phyloP scores from a whole-genome alignment of 306 rosid genomes.

The Quercus berberidifolia region DNA sequence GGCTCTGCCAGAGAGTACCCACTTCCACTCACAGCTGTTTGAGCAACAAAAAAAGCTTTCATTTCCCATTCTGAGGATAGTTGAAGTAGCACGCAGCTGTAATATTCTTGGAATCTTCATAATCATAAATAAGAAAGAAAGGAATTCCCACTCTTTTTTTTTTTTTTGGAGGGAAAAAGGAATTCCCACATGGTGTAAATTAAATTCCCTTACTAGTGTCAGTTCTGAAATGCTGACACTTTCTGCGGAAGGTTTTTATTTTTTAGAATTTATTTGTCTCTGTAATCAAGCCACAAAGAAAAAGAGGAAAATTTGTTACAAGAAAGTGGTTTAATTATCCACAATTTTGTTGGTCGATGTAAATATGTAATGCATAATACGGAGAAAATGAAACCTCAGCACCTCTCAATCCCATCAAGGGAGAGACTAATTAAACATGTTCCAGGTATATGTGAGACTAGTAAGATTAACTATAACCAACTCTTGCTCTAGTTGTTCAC shows the following conservation, averaged over 20 bases:
- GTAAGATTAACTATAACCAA: background rate
- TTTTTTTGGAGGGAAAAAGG: too few species aligned
- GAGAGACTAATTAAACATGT: background rate
- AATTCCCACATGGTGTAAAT: background rate
- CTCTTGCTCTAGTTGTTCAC: background rate
- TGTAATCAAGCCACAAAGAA: too few species aligned
- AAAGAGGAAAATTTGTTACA: too few species aligned
- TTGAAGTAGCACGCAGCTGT: background rate
- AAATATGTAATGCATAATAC: too few species aligned
- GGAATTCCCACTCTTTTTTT: background rate
- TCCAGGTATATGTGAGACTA: background rate
- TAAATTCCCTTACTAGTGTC: too few species aligned
- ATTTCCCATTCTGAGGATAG: background rate
- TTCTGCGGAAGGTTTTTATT: too few species aligned
- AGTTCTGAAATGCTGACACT: too few species aligned
- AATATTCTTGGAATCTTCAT: background rate
- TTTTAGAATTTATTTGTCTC: too few species aligned
- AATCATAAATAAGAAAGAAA: background rate
- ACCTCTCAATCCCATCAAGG: background rate
- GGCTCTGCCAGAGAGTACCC: background rate
- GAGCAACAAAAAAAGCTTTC: background rate
- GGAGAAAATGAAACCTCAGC: background rate
- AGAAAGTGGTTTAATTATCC: too few species aligned
- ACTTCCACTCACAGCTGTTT: background rate
- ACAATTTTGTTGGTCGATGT: too few species aligned